Evolutionary conservation across 768 basidiomycete species (phyloP).

Genomic region (Kwoniella mangroviensis): DNA sequence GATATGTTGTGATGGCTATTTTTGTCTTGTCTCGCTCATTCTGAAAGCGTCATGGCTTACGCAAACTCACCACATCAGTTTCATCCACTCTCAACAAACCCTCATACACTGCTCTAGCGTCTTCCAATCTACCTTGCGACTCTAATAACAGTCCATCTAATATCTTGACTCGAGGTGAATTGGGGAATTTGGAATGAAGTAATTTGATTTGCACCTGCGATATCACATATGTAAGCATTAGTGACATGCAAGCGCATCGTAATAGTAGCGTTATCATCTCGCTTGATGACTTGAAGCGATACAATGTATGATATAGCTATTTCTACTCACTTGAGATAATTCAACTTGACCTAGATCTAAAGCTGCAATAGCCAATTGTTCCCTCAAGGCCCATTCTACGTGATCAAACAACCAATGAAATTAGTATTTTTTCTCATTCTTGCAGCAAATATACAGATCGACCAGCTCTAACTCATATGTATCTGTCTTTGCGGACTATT

Average conservation of each 20-base stretch:
- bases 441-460: too few relatives aligned
- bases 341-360: conserved; percentile 48
- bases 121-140: conserved; percentile 37
- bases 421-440: too few relatives aligned
- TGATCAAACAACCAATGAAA: background rate
- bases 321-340: conserved; percentile 41
- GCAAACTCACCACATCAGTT: conserved; percentile 53
- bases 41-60: too few relatives aligned
- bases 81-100: conserved; percentile 47
- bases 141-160: conserved; percentile 54
- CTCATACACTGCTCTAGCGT: conserved; percentile 48
- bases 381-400: conserved; percentile 56
- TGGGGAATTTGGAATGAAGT: conserved; percentile 44
- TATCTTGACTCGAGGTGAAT: conserved; percentile 53
- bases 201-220: too few relatives aligned
- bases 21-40: too few relatives aligned
- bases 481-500: too few relatives aligned
- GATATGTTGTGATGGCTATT: too few relatives aligned
- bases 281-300: background rate
- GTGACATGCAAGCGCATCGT: too few relatives aligned
- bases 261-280: too few relatives aligned
- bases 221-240: too few relatives aligned
- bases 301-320: background rate
- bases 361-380: conserved; percentile 57
- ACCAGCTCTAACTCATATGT: too few relatives aligned